Conservation (phyloP, 495 filamentous ascomycete species). For the Hypoxylon trugodes region DNA sequence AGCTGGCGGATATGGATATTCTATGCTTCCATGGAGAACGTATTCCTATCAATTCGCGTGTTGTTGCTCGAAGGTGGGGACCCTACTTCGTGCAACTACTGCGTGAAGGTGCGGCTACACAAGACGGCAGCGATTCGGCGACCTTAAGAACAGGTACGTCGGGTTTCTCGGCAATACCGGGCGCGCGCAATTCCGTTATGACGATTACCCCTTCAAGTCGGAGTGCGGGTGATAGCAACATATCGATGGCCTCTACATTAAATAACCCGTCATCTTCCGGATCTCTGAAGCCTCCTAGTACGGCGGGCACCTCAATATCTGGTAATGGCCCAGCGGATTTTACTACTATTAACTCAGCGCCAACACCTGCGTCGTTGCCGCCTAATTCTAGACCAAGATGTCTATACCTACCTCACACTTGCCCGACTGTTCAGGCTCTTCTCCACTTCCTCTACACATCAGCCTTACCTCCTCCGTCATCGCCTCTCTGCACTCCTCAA, state of each 20-base stretch:
- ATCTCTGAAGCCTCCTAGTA: constrained; percentile 51
- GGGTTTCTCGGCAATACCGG: constrained; percentile 53
- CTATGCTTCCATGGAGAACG: constrained; percentile 88
- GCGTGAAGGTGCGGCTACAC: constrained; percentile 71
- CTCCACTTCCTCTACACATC: constrained; percentile 94
- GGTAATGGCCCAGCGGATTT: constrained; percentile 46
- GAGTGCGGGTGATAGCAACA: constrained; percentile 57
- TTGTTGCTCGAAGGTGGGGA: constrained; percentile 89
- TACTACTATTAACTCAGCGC: constrained; percentile 55
- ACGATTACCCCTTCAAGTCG: constrained; percentile 82
- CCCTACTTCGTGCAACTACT: constrained; percentile 93
- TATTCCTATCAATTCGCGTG: constrained; percentile 89
- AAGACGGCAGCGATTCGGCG: constrained; percentile 61
- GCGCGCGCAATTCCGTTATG: constrained; percentile 76
- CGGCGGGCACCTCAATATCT: constrained; percentile 47
- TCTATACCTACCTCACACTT: constrained; percentile 92
- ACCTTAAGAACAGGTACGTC: constrained; percentile 54
- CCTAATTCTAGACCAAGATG: constrained; percentile 82
- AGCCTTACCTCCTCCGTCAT: constrained; percentile 75
- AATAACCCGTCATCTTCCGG: constrained; percentile 57
- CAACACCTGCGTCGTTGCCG: constrained; percentile 62
- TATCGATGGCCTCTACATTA: constrained; percentile 68
- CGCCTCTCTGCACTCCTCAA: constrained; percentile 88
- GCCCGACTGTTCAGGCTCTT: constrained; percentile 84
- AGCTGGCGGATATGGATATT: constrained; percentile 97